These are phyloP conservation scores for Gigaspora rosea DNA, from an alignment of 192 early-diverging fungal genomes.

Conservation along the genomic window DNA sequence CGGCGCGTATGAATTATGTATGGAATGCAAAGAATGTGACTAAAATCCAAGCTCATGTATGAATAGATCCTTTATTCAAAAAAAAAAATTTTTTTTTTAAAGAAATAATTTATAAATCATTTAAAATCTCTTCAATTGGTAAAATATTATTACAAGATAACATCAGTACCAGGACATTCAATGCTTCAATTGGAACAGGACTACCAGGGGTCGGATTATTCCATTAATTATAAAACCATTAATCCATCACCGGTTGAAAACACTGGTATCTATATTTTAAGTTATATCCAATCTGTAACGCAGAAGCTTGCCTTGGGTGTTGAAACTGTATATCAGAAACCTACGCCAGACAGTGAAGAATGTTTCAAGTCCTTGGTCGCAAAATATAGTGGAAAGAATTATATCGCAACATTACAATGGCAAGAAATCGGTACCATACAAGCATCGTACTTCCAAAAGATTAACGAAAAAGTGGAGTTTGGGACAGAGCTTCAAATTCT, in stretches of 20 bases:
- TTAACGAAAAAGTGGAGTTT: slow-evolving; percentile 94
- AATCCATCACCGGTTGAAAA: slow-evolving; percentile 90
- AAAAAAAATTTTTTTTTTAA: neutral
- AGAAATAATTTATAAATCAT: neutral
- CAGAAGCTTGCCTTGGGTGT: slow-evolving; percentile 78
- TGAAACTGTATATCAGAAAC: slow-evolving; percentile 84
- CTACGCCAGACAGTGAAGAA: slow-evolving; percentile 80
- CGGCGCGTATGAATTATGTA: slow-evolving; percentile 79
- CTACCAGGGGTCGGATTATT: slow-evolving; percentile 85
- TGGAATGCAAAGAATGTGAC: slow-evolving; percentile 71
- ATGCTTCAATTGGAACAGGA: slow-evolving; percentile 95
- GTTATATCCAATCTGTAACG: slow-evolving; percentile 90
- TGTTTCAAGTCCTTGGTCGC: slow-evolving; percentile 70
- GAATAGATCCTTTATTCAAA: neutral
- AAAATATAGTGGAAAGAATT: slow-evolving; percentile 68
- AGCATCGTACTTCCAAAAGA: slow-evolving; percentile 85
- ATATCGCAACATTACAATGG: slow-evolving; percentile 69
- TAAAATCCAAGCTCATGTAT: slow-evolving; percentile 64
- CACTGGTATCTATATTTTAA: slow-evolving; percentile 88
- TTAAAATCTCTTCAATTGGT: neutral
- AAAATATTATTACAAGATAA: slow-evolving; percentile 43
- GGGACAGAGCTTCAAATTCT: slow-evolving; percentile 88
- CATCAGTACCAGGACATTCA: slow-evolving; percentile 75
- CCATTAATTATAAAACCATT: slow-evolving; percentile 89
- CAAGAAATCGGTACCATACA: slow-evolving; percentile 70